phyloP scores from a whole-genome alignment of 163 green algal species.

The Scenedesmus sp. region DNA sequence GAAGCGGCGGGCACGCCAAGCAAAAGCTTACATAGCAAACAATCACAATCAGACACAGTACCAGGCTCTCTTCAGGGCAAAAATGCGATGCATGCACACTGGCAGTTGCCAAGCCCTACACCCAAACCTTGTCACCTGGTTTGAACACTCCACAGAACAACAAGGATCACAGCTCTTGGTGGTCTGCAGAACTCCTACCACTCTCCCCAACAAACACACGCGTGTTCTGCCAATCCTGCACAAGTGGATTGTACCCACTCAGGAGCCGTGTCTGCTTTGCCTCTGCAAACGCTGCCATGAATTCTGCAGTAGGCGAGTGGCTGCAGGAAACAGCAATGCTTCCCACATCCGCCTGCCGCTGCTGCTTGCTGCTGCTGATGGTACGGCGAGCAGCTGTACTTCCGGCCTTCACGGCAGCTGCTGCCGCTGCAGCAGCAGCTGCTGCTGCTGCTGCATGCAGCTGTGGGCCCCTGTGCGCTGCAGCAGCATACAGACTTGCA shows the following conservation, averaged over 20 bases:
- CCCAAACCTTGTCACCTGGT: neutral
- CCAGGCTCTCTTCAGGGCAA: neutral
- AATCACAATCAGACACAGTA: neutral
- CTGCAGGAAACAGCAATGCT: neutral
- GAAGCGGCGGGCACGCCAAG: neutral
- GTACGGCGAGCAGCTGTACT: neutral
- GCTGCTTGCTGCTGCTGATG: neutral
- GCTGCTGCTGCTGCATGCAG: conserved; percentile 2
- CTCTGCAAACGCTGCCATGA: conserved; percentile 79
- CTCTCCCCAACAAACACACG: conserved; percentile 66
- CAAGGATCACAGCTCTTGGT: neutral
- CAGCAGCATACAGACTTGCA: conserved; percentile 68
- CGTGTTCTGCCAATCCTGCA: conserved; percentile 90
- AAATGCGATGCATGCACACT: neutral
- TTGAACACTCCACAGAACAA: neutral
- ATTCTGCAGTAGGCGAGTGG: conserved; percentile 63
- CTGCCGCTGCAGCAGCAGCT: conserved; percentile 1
- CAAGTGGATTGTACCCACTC: conserved; percentile 85
- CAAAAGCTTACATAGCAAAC: neutral
- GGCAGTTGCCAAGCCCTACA: neutral
- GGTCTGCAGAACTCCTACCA: neutral
- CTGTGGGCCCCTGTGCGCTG: neutral
- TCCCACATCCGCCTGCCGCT: neutral
- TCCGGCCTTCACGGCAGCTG: neutral
- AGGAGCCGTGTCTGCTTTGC: conserved; percentile 58